phyloP scores from a whole-genome alignment of 345 rosid genomes.

The Iberis pinnata region DNA sequence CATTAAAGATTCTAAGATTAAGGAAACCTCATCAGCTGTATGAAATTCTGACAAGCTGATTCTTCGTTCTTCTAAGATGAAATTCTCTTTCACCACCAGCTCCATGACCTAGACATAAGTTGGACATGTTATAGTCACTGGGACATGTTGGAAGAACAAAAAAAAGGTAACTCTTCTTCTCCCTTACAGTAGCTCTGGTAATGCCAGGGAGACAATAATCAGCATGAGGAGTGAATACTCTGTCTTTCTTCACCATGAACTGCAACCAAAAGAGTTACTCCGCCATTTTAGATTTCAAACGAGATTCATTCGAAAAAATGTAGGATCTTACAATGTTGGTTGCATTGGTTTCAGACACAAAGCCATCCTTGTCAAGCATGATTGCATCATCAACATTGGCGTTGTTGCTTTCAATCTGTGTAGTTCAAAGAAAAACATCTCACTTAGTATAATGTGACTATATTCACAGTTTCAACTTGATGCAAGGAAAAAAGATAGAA shows the following conservation, averaged over 20 bases:
- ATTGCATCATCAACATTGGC: constrained; percentile 76
- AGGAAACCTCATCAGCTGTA: constrained; percentile 72
- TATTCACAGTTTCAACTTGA: background rate
- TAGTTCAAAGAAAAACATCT: background rate
- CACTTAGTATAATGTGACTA: background rate
- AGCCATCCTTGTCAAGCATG: constrained; percentile 93
- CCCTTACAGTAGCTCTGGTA: constrained; percentile 72
- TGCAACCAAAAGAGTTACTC: constrained; percentile 18
- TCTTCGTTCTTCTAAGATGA: constrained; percentile 63
- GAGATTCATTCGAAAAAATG: background rate
- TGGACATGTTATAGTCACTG: background rate
- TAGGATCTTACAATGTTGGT: constrained; percentile 69
- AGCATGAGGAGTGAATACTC: constrained; percentile 76
- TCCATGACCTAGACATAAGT: constrained; percentile 55
- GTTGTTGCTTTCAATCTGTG: constrained; percentile 82
- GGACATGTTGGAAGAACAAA: background rate
- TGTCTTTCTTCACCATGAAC: constrained; percentile 86
- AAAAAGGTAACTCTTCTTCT: constrained; percentile 9
- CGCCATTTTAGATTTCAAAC: background rate
- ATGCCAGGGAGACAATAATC: constrained; percentile 96
- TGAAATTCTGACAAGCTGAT: constrained; percentile 85
- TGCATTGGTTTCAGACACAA: constrained; percentile 88
- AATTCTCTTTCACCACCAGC: constrained; percentile 54
- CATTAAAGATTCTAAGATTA: background rate
- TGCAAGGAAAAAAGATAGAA: constrained; percentile 14